These are phyloP conservation scores for Mycosphaerelloides madeirae DNA, from an alignment of 2,329 filamentous ascomycete genomes.

Conservation along the genomic window DNA sequence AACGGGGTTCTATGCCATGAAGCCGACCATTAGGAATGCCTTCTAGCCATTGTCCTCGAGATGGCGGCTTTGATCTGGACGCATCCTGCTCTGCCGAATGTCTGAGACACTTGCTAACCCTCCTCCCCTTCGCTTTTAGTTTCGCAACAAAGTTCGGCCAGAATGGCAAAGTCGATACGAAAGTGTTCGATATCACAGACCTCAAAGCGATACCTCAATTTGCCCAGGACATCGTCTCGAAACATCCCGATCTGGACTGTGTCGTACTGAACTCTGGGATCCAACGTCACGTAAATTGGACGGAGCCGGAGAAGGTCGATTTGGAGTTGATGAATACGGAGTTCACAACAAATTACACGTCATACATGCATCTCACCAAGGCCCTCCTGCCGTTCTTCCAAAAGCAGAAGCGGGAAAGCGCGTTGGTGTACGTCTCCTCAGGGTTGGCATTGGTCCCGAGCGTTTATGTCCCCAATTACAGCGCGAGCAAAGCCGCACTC, in stretches of 20 bases:
- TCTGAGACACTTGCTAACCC: too few species aligned
- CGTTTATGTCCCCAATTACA: slow-evolving; percentile 48
- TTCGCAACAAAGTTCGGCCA: slow-evolving; percentile 46
- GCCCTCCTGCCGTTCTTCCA: slow-evolving; percentile 49
- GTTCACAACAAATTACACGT: slow-evolving; percentile 46
- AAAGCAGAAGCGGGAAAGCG: slow-evolving; percentile 39
- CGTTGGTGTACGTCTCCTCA: slow-evolving; percentile 47
- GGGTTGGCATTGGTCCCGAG: slow-evolving; percentile 49
- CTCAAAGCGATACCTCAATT: slow-evolving; percentile 46
- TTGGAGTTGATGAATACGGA: slow-evolving; percentile 28
- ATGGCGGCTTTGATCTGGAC: too few species aligned
- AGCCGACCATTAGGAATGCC: too few species aligned
- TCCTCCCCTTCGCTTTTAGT: too few species aligned
- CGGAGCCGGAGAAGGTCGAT: slow-evolving; percentile 47
- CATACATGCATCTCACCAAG: slow-evolving; percentile 46
- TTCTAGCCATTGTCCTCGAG: too few species aligned
- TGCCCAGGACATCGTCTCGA: slow-evolving; percentile 37
- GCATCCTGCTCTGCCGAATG: too few species aligned
- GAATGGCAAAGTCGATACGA: slow-evolving; percentile 44
- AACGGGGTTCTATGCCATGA: too few species aligned
- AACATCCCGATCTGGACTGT: slow-evolving; percentile 49
- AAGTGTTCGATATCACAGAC: slow-evolving; percentile 49
- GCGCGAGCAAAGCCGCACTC: slow-evolving; percentile 52
- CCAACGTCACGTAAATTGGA: slow-evolving; percentile 47
- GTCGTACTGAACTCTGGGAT: slow-evolving; percentile 53